Evolutionary conservation across 805 yeast genomes (phyloP), one percentile per base, ranked within the genome.

Genomic region (Candida gorgasii): DNA sequence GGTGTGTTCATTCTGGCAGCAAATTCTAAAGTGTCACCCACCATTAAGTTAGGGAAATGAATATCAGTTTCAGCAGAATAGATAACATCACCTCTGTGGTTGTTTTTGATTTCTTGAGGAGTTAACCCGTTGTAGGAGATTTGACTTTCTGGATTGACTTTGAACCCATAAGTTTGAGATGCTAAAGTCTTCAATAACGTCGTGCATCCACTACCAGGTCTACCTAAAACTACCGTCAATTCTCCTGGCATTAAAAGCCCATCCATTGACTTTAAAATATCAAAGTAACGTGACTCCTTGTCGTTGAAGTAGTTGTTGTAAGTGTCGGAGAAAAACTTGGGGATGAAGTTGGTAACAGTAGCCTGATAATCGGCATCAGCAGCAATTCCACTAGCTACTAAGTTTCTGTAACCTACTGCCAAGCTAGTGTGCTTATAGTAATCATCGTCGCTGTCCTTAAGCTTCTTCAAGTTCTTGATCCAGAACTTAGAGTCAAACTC

Each of bases 341-440:
- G 17, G 54, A 55, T 16, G 55, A 54, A 56, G 46, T 77, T 80
- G 23, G 66, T 50, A 3, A 78, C 75, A 2, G 81, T 80, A 4
- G 78, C 65, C 57, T 80, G 86, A 58, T 75, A 82, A 54, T 81
- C 83, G 7, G 82, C 73, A 57, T 79, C 86, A 2, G 82, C 69
- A 2, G 85, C 81, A 40, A 76, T 67, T 56, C 86, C 87, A 46
- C 59, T 67, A 2, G 83, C 84, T 39, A 80, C 57, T 50, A 81
- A 61, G 51, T 79, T 60, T 43, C 68, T 69, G 69, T 77, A 79
- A 5, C 76, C 75, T 45, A 82, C 58, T 15, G 84, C 83, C 46
- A 81, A 59, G 12, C 74, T 63, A 30, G 77, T 67, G 14, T 81
- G 82, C 54, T 74, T 78, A 57, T 75, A 81, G 59, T 76, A 76